These are phyloP conservation scores for Rhexocercosporidium sp. DNA, from an alignment of 2,329 filamentous ascomycete species.

Conservation along the genomic window DNA sequence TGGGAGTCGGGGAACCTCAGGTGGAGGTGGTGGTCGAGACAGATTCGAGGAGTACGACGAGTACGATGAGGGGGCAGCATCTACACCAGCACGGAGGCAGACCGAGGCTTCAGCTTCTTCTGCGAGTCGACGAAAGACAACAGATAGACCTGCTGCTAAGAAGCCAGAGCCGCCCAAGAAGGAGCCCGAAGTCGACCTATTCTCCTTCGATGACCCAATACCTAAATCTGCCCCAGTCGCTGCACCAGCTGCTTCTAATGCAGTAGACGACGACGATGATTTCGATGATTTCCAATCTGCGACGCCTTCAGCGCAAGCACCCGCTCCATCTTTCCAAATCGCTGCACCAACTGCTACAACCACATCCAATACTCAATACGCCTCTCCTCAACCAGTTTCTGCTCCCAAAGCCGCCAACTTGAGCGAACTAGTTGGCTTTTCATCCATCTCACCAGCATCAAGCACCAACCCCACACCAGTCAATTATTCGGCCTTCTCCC, in stretches of 20 bases:
- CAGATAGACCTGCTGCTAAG: slow-evolving; percentile 55
- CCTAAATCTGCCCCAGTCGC: slow-evolving; percentile 49
- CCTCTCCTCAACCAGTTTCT: slow-evolving; percentile 84
- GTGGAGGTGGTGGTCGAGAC: slow-evolving; percentile 59
- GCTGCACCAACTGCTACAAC: slow-evolving; percentile 55
- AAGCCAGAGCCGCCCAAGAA: slow-evolving; percentile 75
- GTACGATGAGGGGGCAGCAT: slow-evolving; percentile 76
- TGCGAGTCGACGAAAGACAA: slow-evolving; percentile 46
- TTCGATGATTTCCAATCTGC: slow-evolving; percentile 98
- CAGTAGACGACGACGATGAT: slow-evolving; percentile 73
- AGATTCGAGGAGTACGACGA: slow-evolving; percentile 98
- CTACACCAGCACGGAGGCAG: slow-evolving; percentile 50
- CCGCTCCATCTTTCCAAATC: slow-evolving; percentile 47
- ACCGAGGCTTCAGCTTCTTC: slow-evolving; percentile 35
- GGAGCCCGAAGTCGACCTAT: slow-evolving; percentile 88
- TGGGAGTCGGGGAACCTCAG: slow-evolving; percentile 35
- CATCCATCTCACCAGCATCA: slow-evolving; percentile 77
- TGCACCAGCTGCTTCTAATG: slow-evolving; percentile 49
- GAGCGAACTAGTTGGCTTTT: slow-evolving; percentile 78
- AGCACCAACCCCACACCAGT: slow-evolving; percentile 60
- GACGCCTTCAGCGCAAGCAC: slow-evolving; percentile 56
- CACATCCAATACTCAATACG: slow-evolving; percentile 71
- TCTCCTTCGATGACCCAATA: slow-evolving; percentile 84
- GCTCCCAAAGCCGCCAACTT: slow-evolving; percentile 80
- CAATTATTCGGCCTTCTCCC: slow-evolving; percentile 68